Percentiles rank a stretch among this genome's conserved stretches.
Evolutionary conservation across 768 basidiomycete species (phyloP).

Genomic region (Chlorophyllum brunneum): DNA sequence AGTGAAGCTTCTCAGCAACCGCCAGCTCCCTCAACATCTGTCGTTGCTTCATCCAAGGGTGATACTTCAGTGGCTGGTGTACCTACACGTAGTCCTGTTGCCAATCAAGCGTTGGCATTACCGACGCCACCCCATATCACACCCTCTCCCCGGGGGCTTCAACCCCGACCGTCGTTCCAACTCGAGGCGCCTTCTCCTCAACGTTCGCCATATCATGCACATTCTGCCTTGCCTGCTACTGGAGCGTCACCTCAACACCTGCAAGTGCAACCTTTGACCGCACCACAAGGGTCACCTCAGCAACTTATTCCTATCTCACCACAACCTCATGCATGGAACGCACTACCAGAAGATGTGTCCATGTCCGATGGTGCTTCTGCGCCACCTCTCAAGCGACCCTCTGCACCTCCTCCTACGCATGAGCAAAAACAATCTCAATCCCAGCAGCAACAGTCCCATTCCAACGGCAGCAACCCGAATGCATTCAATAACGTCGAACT

Average conservation of each 20-base stretch:
- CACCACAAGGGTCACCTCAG: not conserved
- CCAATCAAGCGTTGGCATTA: not conserved
- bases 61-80: not conserved
- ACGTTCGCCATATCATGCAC: not conserved
- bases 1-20: not conserved
- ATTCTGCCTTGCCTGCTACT: not conserved
- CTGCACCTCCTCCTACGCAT: not conserved
- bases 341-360: not conserved
- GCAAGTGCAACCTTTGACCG: not conserved
- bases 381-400: not conserved
- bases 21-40: conserved; percentile 2
- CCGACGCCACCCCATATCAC: not conserved
- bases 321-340: not conserved
- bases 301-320: not conserved
- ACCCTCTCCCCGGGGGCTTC: not conserved
- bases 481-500: not conserved
- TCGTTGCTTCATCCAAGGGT: not conserved
- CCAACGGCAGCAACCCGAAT: not conserved
- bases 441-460: not conserved
- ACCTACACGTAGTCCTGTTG: not conserved
- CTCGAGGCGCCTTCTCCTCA: conserved; percentile 1
- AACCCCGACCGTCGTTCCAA: not conserved
- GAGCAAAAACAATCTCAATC: not conserved
- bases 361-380: not conserved
- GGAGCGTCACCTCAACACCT: not conserved